Evolutionary conservation across 2,329 filamentous ascomycete species (phyloP).

Genomic region (Aspergillus pseudotamarii): DNA sequence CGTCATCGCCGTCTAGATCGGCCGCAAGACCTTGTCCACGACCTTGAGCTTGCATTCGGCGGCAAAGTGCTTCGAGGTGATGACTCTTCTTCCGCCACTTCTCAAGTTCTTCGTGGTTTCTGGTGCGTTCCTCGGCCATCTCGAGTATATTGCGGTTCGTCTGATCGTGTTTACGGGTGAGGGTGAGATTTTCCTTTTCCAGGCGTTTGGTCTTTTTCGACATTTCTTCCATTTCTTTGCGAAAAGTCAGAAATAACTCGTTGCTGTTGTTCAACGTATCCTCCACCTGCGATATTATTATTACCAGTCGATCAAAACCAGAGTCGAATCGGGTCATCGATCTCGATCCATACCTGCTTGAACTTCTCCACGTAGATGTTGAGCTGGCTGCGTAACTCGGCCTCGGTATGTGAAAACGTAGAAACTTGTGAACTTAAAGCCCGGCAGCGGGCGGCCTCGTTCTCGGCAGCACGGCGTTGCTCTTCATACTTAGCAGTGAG

Average conservation of each 20-base stretch:
- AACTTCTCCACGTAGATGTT: conserved; percentile 99
- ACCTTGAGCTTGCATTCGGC: conserved; percentile 94
- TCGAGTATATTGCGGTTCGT: conserved; percentile 94
- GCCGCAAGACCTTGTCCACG: conserved; percentile 70
- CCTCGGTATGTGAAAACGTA: conserved; percentile 94
- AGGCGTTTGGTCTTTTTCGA: conserved; percentile 97
- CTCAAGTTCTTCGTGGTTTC: conserved; percentile 74
- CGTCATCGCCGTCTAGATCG: conserved; percentile 57
- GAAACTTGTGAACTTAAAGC: conserved; percentile 89
- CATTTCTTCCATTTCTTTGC: conserved; percentile 99
- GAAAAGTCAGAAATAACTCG: conserved; percentile 93
- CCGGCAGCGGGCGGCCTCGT: conserved; percentile 76
- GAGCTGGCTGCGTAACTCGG: conserved; percentile 88
- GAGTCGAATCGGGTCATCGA: conserved; percentile 21
- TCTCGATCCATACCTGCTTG: conserved; percentile 76
- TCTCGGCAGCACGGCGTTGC: conserved; percentile 84
- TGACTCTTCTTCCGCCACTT: conserved; percentile 81
- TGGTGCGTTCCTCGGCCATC: conserved; percentile 91
- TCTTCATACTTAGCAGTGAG: conserved; percentile 86
- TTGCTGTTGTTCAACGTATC: conserved; percentile 98
- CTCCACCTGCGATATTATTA: conserved; percentile 76
- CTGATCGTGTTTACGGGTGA: conserved; percentile 90
- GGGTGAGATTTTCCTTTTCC: conserved; percentile 91
- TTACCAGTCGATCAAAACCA: conserved; percentile 31
- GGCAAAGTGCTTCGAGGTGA: conserved; percentile 91